Evolutionary conservation across 148 eudicot genomes (phyloP).

Genomic region (Arbutus unedo): DNA sequence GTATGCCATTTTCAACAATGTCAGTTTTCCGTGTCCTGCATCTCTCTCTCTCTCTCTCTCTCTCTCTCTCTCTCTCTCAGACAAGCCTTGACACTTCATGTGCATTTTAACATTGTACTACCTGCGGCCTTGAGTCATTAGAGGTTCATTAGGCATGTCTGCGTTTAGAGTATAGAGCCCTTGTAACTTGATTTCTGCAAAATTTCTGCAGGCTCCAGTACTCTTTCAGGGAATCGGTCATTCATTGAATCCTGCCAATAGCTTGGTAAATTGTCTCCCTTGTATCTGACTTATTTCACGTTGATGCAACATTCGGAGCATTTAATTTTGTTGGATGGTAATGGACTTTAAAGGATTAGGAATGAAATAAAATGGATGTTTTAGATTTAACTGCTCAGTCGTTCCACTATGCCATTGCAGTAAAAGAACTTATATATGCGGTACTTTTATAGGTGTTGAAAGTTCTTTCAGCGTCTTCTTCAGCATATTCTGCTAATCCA

Average conservation of each 20-base stretch:
- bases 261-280: slow-evolving; percentile 38
- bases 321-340: not conserved
- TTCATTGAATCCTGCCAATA: slow-evolving; percentile 50
- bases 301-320: not conserved
- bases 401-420: not conserved
- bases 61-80: not conserved
- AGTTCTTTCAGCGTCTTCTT: slow-evolving; percentile 50
- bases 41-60: not conserved
- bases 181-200: slow-evolving; percentile 10
- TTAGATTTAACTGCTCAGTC: not conserved
- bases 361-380: not conserved
- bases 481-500: slow-evolving; percentile 58
- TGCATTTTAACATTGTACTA: not conserved
- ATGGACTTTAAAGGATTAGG: not conserved
- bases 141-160: not conserved
- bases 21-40: not conserved
- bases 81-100: not conserved
- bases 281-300: not conserved
- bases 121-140: not conserved
- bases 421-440: not conserved
- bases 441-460: slow-evolving; percentile 37
- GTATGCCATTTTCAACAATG: not conserved
- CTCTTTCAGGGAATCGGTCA: slow-evolving; percentile 57
- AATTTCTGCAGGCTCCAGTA: slow-evolving; percentile 52
- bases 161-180: not conserved